Conservation (phyloP, 495 filamentous ascomycete genomes). For the Neurospora intermedia region DNA sequence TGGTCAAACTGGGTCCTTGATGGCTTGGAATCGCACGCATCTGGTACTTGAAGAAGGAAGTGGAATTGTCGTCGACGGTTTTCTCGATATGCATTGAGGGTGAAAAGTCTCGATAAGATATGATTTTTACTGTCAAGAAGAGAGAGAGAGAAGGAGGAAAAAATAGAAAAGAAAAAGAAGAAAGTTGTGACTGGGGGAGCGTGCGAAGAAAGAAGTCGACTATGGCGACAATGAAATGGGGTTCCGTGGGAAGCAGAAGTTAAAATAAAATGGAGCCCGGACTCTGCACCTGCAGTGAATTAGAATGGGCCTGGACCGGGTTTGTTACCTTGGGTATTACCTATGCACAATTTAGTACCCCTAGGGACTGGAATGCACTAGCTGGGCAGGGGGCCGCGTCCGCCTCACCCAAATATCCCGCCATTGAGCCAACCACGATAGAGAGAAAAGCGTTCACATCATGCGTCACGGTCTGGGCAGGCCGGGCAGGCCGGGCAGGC, state of each 20-base stretch:
- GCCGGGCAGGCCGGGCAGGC: background rate
- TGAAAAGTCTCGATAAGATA: constrained; percentile 3
- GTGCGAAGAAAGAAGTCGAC: background rate
- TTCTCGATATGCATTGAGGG: constrained; percentile 38
- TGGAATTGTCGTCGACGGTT: constrained; percentile 28
- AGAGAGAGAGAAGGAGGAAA: too few species aligned
- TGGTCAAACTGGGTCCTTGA: constrained; percentile 28
- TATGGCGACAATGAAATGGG: background rate
- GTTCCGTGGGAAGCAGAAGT: background rate
- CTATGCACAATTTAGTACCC: background rate
- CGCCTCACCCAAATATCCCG: background rate
- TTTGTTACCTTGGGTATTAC: background rate
- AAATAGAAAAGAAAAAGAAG: constrained; percentile 4
- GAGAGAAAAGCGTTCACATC: background rate
- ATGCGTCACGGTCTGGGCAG: background rate
- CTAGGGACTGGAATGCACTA: background rate
- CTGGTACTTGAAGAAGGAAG: constrained; percentile 36
- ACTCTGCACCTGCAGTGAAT: background rate
- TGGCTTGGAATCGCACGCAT: constrained; percentile 33
- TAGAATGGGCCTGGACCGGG: background rate
- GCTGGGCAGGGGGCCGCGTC: background rate
- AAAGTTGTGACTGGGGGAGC: constrained; percentile 5
- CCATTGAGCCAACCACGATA: background rate
- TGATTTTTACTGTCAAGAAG: constrained; percentile 4
- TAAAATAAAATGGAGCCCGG: background rate